Conservation (phyloP, 331 rosid genomes). For the Stylosanthes scabra region DNA sequence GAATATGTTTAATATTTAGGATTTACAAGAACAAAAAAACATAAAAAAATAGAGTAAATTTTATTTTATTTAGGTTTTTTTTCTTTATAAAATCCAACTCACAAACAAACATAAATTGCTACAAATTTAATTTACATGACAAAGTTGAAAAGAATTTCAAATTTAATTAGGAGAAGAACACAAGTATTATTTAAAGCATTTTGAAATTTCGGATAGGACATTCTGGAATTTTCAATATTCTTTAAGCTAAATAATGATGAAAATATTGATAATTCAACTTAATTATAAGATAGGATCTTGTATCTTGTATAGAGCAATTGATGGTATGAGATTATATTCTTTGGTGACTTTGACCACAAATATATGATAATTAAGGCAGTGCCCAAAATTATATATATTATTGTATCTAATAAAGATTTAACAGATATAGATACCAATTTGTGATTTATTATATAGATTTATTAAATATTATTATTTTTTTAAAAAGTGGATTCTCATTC, state of each 20-base stretch:
- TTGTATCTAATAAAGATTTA: constrained; percentile 35
- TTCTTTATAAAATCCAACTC: background rate
- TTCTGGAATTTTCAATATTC: constrained; percentile 32
- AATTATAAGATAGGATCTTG: constrained; percentile 28
- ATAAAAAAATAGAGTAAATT: too few relatives aligned
- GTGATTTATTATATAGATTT: background rate
- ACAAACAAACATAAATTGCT: background rate
- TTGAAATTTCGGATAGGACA: background rate
- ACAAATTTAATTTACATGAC: background rate
- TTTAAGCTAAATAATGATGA: constrained; percentile 9
- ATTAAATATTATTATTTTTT: background rate
- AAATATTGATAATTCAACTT: constrained; percentile 31
- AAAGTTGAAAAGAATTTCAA: background rate
- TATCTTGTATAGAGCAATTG: constrained; percentile 28
- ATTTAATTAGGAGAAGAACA: background rate
- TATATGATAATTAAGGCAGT: background rate
- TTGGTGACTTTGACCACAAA: constrained; percentile 37
- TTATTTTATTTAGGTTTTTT: too few relatives aligned
- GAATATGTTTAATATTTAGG: too few relatives aligned
- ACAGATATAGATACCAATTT: constrained; percentile 27
- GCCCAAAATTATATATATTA: constrained; percentile 33
- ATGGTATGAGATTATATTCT: constrained; percentile 17
- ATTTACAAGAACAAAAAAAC: too few relatives aligned
- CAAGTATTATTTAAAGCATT: background rate
- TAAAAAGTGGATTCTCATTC: background rate